These are phyloP conservation scores for Oenanthe javanica DNA, from an alignment of 140 eudicot genomes.

Conservation along the genomic window DNA sequence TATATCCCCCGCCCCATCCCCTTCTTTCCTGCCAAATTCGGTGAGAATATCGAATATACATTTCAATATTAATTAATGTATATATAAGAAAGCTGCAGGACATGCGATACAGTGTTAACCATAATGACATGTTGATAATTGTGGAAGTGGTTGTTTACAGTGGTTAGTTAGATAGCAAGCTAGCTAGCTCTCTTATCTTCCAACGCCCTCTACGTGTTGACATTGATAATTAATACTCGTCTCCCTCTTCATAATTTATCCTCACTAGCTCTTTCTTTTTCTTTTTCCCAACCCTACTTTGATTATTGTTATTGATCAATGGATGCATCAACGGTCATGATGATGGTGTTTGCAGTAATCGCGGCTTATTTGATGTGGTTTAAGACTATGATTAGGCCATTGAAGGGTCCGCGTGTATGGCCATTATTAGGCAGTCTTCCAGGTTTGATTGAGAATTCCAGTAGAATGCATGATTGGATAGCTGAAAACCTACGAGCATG, in stretches of 20 bases:
- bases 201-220: neutral
- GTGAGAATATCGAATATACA: neutral
- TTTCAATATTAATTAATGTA: no score
- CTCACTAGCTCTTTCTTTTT: no score
- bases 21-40: neutral
- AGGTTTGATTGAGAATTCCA: neutral
- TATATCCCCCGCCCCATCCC: neutral
- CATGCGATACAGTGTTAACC: no score
- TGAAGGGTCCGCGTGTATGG: neutral
- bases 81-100: no score
- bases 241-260: neutral
- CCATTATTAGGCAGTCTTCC: neutral
- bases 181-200: neutral
- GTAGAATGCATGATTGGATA: neutral
- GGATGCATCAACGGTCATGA: neutral
- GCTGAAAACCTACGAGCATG: neutral
- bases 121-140: no score
- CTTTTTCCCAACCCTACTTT: neutral
- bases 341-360: neutral
- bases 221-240: no score
- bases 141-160: neutral
- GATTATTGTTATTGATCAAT: neutral
- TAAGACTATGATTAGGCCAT: neutral
- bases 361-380: neutral
- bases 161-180: neutral